Evolutionary conservation across 345 rosid genomes (phyloP).

Genomic region (Populus deltoides): DNA sequence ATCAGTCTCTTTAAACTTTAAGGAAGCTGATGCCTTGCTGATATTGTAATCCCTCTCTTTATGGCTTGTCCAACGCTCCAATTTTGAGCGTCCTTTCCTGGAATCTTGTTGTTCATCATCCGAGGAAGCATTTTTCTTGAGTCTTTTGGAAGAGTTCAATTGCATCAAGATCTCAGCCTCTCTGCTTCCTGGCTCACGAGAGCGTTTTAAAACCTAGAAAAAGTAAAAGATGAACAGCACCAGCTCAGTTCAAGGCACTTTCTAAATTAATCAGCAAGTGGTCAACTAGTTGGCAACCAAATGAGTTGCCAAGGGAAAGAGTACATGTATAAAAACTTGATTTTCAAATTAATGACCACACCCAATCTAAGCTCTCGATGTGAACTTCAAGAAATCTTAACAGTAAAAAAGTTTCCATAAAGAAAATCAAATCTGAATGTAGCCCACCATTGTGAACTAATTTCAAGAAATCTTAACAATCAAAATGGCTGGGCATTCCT

Average conservation of each 20-base stretch:
- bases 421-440: background rate
- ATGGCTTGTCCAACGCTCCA: conserved; percentile 97
- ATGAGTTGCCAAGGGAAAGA: background rate
- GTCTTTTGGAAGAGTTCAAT: conserved; percentile 49
- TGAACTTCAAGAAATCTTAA: background rate
- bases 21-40: conserved; percentile 55
- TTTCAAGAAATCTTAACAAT: background rate
- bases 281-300: conserved; percentile 6
- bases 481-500: background rate
- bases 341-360: background rate
- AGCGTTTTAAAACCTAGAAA: conserved; percentile 57
- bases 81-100: conserved; percentile 76
- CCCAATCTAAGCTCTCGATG: background rate
- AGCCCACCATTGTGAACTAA: background rate
- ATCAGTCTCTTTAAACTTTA: conserved; percentile 57
- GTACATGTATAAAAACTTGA: background rate
- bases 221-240: conserved; percentile 30
- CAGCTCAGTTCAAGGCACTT: conserved; percentile 22
- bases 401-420: background rate
- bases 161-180: conserved; percentile 40
- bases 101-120: conserved; percentile 80
- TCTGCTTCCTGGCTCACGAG: conserved; percentile 40
- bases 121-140: conserved; percentile 56
- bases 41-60: conserved; percentile 68
- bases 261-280: background rate